Base-by-base conservation (phyloP, 2,329 filamentous ascomycete species). In the Ceratocystis albifundus region DNA sequence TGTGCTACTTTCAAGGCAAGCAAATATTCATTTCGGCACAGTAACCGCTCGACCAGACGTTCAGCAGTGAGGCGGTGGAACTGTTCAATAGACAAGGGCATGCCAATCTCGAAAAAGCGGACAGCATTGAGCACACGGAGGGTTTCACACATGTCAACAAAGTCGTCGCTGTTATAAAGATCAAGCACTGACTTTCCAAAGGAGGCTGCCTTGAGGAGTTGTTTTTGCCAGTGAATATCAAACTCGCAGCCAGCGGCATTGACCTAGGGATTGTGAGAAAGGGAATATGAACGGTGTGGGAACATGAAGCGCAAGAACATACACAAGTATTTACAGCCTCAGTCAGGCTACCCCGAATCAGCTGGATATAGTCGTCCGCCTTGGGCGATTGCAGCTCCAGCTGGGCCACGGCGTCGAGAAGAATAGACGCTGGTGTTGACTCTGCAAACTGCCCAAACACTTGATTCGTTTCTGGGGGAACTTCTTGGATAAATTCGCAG, bases 131-230 rank as follows among this genome's bases (percentile, higher is more conserved):
- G 80, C 0, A 99, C 92, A 17, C 94, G 87, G 17, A 99, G 78
- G 0, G 88, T 94, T 75, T 99, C 93, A 71, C 91, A 96, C 87
- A 96, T 97, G 69, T 97, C 93, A 65, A 99, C 94, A 76, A 97
- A 99, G 70, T 99, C 93, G 72, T 99, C 94, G 73, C 92, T 96
- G 75, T 94, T 96, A 77, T 97, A 99, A 12, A 97, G 86, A 72
- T 97, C 94, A 2, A 99, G 82, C 0, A 97, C 94, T 0, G 94
- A 97, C 75, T 99, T 99, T 69, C 94, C 94, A 74, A 96, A 97
- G 0, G 93, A 97, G 0, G 94, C 94, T 4, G 94, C 94, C 74
- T 95, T 95, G n/a, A 99, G 80, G 0, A 99, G 80, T 71, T 95
- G 86, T 74, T 97, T 99, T 73, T 99, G 94, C 90, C 92, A 96